Evolutionary conservation across 225 moss, liverwort and hornwort species (phyloP).

Genomic region (Ulota crispa): DNA sequence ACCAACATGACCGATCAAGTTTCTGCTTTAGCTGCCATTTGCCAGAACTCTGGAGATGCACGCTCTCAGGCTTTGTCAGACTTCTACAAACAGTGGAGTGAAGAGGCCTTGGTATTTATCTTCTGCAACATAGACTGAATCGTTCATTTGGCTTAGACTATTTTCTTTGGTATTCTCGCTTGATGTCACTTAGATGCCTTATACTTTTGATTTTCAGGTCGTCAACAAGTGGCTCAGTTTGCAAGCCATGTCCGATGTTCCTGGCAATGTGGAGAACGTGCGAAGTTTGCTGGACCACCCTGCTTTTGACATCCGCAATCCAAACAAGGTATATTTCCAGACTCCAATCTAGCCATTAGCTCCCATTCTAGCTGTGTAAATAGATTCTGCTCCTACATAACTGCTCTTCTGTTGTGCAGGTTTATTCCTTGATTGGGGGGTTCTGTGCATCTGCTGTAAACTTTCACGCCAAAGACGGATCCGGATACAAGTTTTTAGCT

Average conservation of each 20-base stretch:
- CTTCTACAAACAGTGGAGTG: conserved; percentile 89
- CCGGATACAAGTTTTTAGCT: conserved; percentile 83
- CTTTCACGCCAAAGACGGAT: conserved; percentile 87
- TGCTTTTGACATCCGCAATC: conserved; percentile 90
- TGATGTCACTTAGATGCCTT: background rate
- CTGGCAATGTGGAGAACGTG: conserved; percentile 77
- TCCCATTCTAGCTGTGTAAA: background rate
- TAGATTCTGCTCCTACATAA: background rate
- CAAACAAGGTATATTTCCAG: conserved; percentile 68
- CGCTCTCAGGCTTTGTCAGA: conserved; percentile 64
- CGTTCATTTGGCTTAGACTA: background rate
- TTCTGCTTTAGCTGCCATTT: conserved; percentile 75
- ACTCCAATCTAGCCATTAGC: background rate
- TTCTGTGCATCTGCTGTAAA: conserved; percentile 84
- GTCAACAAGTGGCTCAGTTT: conserved; percentile 94
- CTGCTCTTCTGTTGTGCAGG: conserved; percentile 40
- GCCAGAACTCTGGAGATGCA: conserved; percentile 74
- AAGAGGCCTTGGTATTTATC: conserved; percentile 73
- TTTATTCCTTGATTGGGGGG: conserved; percentile 89
- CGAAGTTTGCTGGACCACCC: conserved; percentile 74
- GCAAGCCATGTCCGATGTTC: conserved; percentile 88
- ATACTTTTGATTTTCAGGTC: conserved; percentile 41
- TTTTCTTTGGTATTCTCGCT: background rate
- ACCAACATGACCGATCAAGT: conserved; percentile 94
- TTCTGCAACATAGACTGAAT: background rate